Percentiles rank a stretch among this genome's conserved stretches.
phyloP scores from a whole-genome alignment of 2,329 filamentous ascomycete species.

The Oidium heveae region DNA sequence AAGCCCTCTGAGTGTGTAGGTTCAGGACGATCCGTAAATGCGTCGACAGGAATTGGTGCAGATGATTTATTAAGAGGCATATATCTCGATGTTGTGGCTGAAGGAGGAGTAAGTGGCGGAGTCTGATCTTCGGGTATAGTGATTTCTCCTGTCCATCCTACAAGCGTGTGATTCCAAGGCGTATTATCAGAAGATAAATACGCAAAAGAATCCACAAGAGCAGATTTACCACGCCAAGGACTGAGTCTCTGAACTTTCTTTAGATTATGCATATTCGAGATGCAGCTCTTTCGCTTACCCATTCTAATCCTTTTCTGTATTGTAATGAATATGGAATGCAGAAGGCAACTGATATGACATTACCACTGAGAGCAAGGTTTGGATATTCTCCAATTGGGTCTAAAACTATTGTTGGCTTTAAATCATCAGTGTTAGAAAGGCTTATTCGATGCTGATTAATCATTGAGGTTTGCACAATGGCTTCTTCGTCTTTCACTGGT shows the following conservation, averaged over 20 bases:
- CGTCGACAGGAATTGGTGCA: constrained; percentile 53
- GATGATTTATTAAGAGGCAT: constrained; percentile 47
- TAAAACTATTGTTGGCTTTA: constrained; percentile 18
- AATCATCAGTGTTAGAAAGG: constrained; percentile 14
- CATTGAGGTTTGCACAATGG: no score
- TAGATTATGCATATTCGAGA: constrained; percentile 2
- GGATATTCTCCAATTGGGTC: constrained; percentile 26
- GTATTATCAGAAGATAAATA: constrained; percentile 65
- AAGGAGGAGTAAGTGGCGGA: constrained; percentile 22
- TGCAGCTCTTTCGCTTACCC: constrained; percentile 22
- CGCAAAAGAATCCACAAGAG: constrained; percentile 73
- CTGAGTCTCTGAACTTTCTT: constrained; percentile 35
- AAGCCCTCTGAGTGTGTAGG: constrained; percentile 41
- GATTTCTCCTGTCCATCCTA: constrained; percentile 88
- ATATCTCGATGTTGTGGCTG: constrained; percentile 21
- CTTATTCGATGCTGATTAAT: no score
- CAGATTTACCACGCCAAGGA: constrained; percentile 63
- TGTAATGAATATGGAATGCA: constrained; percentile 33
- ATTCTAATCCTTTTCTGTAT: constrained; percentile 31
- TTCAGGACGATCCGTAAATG: constrained; percentile 25
- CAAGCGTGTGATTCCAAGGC: constrained; percentile 75
- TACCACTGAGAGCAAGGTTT: constrained; percentile 32
- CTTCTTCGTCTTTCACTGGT: no score
- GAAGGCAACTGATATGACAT: constrained; percentile 40
- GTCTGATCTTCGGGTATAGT: constrained; percentile 24